A percentile compares a stretch with the other conserved stretches of the same genome.
These are phyloP conservation scores for Nicotiana tabacum DNA, from an alignment of 257 asterid genomes.

Conservation along the genomic window DNA sequence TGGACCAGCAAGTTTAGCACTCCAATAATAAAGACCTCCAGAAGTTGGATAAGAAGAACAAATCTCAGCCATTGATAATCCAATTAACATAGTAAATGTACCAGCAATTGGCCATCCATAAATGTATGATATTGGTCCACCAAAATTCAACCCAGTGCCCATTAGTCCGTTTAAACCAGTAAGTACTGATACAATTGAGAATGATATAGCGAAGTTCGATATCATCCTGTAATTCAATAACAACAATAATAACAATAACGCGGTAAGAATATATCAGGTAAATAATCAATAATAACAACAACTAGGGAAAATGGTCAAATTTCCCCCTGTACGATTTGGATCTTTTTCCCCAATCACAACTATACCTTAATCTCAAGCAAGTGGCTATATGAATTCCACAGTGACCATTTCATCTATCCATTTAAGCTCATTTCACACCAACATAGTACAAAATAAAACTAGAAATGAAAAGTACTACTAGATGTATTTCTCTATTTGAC, in stretches of 20 bases:
- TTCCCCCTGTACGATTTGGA: too few relatives aligned
- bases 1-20: constrained; percentile 97
- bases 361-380: neutral
- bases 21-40: constrained; percentile 98
- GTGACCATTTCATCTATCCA: neutral
- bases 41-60: constrained; percentile 97
- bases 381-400: neutral
- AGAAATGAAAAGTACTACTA: neutral
- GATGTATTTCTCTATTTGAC: neutral
- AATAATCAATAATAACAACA: too few relatives aligned
- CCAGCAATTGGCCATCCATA: constrained; percentile 95
- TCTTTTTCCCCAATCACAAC: neutral
- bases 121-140: constrained; percentile 77
- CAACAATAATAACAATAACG: neutral
- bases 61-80: constrained; percentile 93
- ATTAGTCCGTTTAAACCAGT: constrained; percentile 90
- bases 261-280: neutral
- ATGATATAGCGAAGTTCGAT: constrained; percentile 88
- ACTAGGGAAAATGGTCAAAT: neutral
- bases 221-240: constrained; percentile 40
- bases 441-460: neutral
- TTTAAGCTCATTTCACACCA: neutral
- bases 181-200: constrained; percentile 78
- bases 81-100: constrained; percentile 68
- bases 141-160: constrained; percentile 76